Base-by-base conservation (phyloP, 2,329 filamentous ascomycete genomes). In the Cordyceps pruinosa region DNA sequence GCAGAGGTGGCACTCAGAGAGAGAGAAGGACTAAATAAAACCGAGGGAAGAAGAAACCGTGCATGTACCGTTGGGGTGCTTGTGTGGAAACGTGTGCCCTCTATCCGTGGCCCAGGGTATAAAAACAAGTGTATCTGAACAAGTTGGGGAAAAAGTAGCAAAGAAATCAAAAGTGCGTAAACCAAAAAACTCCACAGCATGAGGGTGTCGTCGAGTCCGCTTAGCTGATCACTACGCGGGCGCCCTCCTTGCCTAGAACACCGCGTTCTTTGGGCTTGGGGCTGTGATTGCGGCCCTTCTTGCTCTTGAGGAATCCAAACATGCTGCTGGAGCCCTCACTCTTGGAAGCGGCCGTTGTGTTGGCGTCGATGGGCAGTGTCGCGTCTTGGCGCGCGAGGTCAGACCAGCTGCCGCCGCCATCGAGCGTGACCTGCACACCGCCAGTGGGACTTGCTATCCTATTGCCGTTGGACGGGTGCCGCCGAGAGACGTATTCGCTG, bases 261-360 rank as follows among this genome's bases (percentile, higher is more conserved):
- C 94, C 94, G 56, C 90, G 83, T 74, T 97, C 92, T 70, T 90
- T 93, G 26, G 92, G 92, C 75, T 96, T 97, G 1, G 94, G 94
- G 69, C 91, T 97, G 71, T 91, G 86, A 56, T 91, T 90, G 61
- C 92, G 81, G 28, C 92, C 90, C 76, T 90, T 96, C 75, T 96
- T 96, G 66, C 92, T 81, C 62, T 83, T 89, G 60, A 97, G 77
- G 70, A 99, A 95, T 1, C 90, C 89, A 62, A 97, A 87, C 80
- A 97, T 93, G 53, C 92, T 90, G 19, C 86, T 48, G n/a, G 85
- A 83, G 44, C 83, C 74, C 59, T 80, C 75, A 10, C 66, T 70
- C 69, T 80, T 87, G 63, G 73, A 77, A 59, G 74, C 75, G n/a
- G 72, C 77, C 2, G 73, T 70, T 19, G 78, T 75, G 58, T 77